These are phyloP conservation scores for Cyclocybe aegerita DNA, from an alignment of 768 basidiomycete species.

Conservation along the genomic window DNA sequence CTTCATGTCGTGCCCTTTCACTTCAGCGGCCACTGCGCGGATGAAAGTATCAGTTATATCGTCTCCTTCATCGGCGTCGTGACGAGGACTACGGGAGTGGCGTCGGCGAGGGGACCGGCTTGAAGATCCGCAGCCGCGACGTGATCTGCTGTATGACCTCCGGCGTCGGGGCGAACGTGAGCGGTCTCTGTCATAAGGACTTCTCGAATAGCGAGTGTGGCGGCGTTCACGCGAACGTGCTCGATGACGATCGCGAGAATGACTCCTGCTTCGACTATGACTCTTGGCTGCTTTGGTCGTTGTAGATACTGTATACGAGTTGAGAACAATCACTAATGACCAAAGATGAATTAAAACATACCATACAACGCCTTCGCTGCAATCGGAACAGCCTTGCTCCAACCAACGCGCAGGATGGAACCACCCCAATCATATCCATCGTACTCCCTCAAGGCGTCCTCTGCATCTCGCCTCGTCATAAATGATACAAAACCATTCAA, in stretches of 20 bases:
- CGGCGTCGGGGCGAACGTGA: slow-evolving; percentile 42
- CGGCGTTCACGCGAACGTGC: slow-evolving; percentile 38
- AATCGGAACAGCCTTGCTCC: slow-evolving; percentile 95
- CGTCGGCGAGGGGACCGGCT: slow-evolving; percentile 49
- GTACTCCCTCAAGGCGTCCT: slow-evolving; percentile 81
- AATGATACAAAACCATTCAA: slow-evolving; percentile 96
- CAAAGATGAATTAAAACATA: slow-evolving; percentile 26
- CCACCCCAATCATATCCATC: slow-evolving; percentile 98
- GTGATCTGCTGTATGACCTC: slow-evolving; percentile 31
- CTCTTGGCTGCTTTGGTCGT: slow-evolving; percentile 15
- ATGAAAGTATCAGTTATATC: slow-evolving; percentile 85
- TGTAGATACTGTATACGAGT: slow-evolving; percentile 12
- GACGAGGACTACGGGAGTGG: slow-evolving; percentile 52
- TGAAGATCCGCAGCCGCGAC: slow-evolving; percentile 33
- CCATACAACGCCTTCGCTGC: slow-evolving; percentile 81
- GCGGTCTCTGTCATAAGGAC: slow-evolving; percentile 41
- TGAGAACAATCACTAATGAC: background rate
- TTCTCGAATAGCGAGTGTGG: slow-evolving; percentile 46
- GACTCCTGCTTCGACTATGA: slow-evolving; percentile 36
- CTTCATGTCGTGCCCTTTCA: slow-evolving; percentile 74
- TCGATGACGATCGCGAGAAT: slow-evolving; percentile 34
- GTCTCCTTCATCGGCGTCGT: slow-evolving; percentile 54
- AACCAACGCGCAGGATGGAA: slow-evolving; percentile 81
- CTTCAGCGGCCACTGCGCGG: slow-evolving; percentile 80
- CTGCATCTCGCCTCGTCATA: slow-evolving; percentile 92